These are phyloP conservation scores for Lignosus rhinocerotis DNA, from an alignment of 1,284 basidiomycete species.

Conservation along the genomic window DNA sequence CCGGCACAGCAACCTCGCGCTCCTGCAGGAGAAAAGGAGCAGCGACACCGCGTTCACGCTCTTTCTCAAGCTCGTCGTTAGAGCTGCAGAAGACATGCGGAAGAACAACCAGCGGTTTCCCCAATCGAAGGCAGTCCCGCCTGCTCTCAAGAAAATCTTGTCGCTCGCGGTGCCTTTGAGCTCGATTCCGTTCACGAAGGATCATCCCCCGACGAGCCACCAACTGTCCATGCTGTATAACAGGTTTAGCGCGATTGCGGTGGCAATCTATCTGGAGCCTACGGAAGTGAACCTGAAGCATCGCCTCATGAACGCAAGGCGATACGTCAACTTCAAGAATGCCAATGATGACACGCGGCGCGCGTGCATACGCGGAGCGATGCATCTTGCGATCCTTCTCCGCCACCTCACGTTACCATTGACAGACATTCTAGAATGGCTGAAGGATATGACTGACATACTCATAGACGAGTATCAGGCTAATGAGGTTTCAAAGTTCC, in stretches of 20 bases:
- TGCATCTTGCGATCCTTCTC: conserved; percentile 73
- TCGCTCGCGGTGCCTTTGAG: conserved; percentile 81
- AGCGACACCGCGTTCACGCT: conserved; percentile 78
- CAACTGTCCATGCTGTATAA: conserved; percentile 87
- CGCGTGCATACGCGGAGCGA: conserved; percentile 76
- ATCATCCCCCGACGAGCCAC: conserved; percentile 49
- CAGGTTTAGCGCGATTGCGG: conserved; percentile 76
- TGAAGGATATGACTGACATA: conserved; percentile 60
- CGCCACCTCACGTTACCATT: conserved; percentile 60
- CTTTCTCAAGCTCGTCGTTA: conserved; percentile 78
- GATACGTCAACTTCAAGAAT: conserved; percentile 68
- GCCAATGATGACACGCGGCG: conserved; percentile 74
- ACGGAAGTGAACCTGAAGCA: conserved; percentile 48
- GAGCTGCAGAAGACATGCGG: conserved; percentile 44
- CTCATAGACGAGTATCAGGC: conserved; percentile 62
- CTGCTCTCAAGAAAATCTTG: conserved; percentile 71
- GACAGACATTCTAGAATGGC: conserved; percentile 63
- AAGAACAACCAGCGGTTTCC: conserved; percentile 24
- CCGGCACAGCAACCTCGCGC: conserved; percentile 54
- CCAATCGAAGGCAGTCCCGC: conserved; percentile 26
- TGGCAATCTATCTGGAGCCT: conserved; percentile 77
- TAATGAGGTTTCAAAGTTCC: conserved; percentile 10
- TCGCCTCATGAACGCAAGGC: conserved; percentile 61
- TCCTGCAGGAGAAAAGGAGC: conserved; percentile 53
- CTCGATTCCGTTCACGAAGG: conserved; percentile 63